Percentiles rank a stretch among this genome's conserved stretches.
Conservation (phyloP, 805 yeast genomes). For the Torulaspora delbrueckii region DNA sequence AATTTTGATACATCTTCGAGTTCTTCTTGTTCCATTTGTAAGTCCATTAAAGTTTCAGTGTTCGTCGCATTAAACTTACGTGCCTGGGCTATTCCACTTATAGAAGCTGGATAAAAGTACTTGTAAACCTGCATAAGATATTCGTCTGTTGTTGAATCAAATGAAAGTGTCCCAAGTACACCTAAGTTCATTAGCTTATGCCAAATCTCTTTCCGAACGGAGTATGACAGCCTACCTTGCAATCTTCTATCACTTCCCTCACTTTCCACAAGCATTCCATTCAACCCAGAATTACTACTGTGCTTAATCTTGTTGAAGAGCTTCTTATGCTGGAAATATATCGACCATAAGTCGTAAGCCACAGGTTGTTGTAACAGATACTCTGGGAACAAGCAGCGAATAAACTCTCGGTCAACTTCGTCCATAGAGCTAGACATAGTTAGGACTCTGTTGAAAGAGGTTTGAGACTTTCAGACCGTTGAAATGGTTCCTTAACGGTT, state of each 20-base stretch:
- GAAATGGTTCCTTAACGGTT: background rate
- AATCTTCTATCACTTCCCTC: constrained; percentile 4
- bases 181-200: constrained; percentile 29
- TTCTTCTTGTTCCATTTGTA: background rate
- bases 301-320: constrained; percentile 24
- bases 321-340: constrained; percentile 26
- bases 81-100: background rate
- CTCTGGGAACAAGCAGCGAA: constrained; percentile 28
- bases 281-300: constrained; percentile 3
- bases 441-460: background rate
- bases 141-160: constrained; percentile 29
- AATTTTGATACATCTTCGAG: background rate
- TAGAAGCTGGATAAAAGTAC: constrained; percentile 27
- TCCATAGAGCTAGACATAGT: constrained; percentile 26
- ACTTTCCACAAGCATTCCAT: constrained; percentile 1
- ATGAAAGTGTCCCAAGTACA: constrained; percentile 33
- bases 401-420: constrained; percentile 25
- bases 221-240: constrained; percentile 13
- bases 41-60: background rate
- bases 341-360: constrained; percentile 27
- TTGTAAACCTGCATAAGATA: constrained; percentile 31
- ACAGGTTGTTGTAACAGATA: constrained; percentile 34
- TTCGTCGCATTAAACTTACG: background rate
- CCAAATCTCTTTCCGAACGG: constrained; percentile 32
- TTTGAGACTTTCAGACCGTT: background rate